Conservation (phyloP, 306 rosid genomes). For the Mimosa bimucronata region DNA sequence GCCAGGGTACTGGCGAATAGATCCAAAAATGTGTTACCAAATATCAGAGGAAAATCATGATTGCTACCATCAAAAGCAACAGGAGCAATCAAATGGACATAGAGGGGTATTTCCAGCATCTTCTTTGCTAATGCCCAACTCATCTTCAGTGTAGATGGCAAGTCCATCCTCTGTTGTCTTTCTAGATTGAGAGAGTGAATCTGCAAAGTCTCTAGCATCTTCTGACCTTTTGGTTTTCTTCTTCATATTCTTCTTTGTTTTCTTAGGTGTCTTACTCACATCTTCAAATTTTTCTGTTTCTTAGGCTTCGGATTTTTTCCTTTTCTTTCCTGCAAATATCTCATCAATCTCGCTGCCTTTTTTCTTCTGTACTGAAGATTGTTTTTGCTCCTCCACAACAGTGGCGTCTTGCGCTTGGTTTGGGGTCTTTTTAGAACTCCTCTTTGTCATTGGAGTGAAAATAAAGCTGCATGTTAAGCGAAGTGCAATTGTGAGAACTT, state of each 20-base stretch:
- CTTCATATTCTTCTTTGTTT: conserved; percentile 47
- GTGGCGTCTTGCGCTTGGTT: conserved; percentile 37
- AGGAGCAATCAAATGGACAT: conserved; percentile 88
- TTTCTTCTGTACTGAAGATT: conserved; percentile 42
- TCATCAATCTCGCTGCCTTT: conserved; percentile 65
- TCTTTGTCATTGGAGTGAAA: conserved; percentile 42
- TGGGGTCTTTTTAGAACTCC: conserved; percentile 28
- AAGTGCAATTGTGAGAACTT: background rate
- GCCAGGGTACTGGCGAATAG: conserved; percentile 5
- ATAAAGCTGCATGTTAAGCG: conserved; percentile 39
- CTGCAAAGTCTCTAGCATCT: conserved; percentile 43
- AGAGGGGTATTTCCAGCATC: conserved; percentile 79
- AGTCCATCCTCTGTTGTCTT: conserved; percentile 67
- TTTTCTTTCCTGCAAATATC: conserved; percentile 66
- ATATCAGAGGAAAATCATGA: background rate
- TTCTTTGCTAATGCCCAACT: conserved; percentile 55
- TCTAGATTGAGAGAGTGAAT: conserved; percentile 45
- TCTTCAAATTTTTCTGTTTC: conserved; percentile 33
- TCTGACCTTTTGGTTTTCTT: conserved; percentile 29
- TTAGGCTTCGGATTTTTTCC: conserved; percentile 49
- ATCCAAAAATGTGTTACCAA: conserved; percentile 23
- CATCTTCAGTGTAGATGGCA: conserved; percentile 68
- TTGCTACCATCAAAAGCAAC: conserved; percentile 64
- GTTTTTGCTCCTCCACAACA: conserved; percentile 44
- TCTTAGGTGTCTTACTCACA: conserved; percentile 33